These are phyloP conservation scores for Colletotrichum graminicola DNA, from an alignment of 2,329 filamentous ascomycete species.

Conservation along the genomic window DNA sequence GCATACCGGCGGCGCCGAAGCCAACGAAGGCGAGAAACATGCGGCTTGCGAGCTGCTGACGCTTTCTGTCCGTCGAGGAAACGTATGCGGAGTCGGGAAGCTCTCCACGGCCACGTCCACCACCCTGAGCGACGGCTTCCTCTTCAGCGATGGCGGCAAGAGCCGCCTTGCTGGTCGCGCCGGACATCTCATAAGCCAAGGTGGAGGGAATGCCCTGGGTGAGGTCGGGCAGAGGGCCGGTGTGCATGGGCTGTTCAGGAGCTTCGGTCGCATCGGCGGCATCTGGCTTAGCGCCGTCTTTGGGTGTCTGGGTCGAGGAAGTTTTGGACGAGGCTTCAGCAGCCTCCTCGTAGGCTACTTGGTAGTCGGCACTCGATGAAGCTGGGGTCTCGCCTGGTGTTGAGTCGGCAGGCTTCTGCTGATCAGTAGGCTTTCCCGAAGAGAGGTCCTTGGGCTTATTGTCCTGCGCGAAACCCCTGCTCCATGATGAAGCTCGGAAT, in stretches of 20 bases:
- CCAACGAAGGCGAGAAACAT: slow-evolving; percentile 74
- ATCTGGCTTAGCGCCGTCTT: slow-evolving; percentile 25
- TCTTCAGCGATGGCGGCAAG: slow-evolving; percentile 43
- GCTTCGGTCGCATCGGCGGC: slow-evolving; percentile 35
- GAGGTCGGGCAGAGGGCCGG: slow-evolving; percentile 84
- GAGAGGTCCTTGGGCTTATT: slow-evolving; percentile 25
- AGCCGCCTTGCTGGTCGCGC: slow-evolving; percentile 46
- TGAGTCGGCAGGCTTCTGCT: slow-evolving; percentile 28
- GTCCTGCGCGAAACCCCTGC: slow-evolving; percentile 40
- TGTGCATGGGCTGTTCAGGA: slow-evolving; percentile 38
- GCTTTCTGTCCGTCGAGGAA: slow-evolving; percentile 88
- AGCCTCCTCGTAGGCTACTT: slow-evolving; percentile 24
- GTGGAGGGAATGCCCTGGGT: slow-evolving; percentile 96
- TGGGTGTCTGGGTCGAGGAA: slow-evolving; percentile 24
- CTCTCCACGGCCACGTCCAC: slow-evolving; percentile 69
- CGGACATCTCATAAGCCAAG: slow-evolving; percentile 78
- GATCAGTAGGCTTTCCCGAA: slow-evolving; percentile 26
- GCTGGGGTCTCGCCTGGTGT: slow-evolving; percentile 13
- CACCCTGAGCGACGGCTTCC: slow-evolving; percentile 58
- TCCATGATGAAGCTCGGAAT: slow-evolving; percentile 37
- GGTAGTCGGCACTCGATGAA: slow-evolving; percentile 19
- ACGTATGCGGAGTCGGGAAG: slow-evolving; percentile 86
- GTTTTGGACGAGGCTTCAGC: slow-evolving; percentile 29
- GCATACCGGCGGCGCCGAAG: slow-evolving; percentile 67
- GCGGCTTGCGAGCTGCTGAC: slow-evolving; percentile 81